Evolutionary conservation across 208 protist species (phyloP), one percentile per base, ranked within the genome.

Genomic region (Leishmania amazonensis): DNA sequence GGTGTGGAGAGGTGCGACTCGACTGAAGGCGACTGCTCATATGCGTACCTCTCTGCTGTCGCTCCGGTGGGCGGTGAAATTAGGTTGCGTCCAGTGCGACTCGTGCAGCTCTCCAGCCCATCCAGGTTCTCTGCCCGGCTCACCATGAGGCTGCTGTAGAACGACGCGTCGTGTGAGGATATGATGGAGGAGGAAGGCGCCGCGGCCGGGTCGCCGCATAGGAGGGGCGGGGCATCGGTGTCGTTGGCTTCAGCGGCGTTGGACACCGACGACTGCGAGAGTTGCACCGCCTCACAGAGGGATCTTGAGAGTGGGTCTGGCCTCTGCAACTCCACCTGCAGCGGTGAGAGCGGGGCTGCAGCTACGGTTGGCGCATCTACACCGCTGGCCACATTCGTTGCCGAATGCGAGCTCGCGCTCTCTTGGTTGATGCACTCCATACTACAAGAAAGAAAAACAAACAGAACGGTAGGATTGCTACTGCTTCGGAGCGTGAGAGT

Each of bases 81-180:
- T 3, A 28, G 13, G 42, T 19, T 9, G 19, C 24, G 42, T 3
- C 24, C 68, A 24, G 42, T 51, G 68, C 8, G 38, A 51, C 24
- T 73, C 42, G 19, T 51, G 42, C 24, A 73, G 42, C 38, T 31
- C 68, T 73, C 68, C 68, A 45, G 42, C 42, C 7, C 68, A 73
- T 76, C 21, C 49, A 38, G 49, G 31, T 76, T 76, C 49, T 54
- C 31, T 31, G 28, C 45, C 49, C 51, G 72, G 17, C 35, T 57
- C 49, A 76, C 51, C 31, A 77, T 76, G 40, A 84, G 81, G 31
- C 81, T 84, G 57, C 51, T 76, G 70, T 62, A 80, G 28, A 84
- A 84, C 13, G 81, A 84, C 17, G 81, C 51, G 21, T 81, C 64
- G 72, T 78, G 76, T 15, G 83, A 77, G 53, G 80, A 86, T 28